phyloP scores from a whole-genome alignment of 1,284 basidiomycete genomes.

The Cryptococcus sp. region DNA sequence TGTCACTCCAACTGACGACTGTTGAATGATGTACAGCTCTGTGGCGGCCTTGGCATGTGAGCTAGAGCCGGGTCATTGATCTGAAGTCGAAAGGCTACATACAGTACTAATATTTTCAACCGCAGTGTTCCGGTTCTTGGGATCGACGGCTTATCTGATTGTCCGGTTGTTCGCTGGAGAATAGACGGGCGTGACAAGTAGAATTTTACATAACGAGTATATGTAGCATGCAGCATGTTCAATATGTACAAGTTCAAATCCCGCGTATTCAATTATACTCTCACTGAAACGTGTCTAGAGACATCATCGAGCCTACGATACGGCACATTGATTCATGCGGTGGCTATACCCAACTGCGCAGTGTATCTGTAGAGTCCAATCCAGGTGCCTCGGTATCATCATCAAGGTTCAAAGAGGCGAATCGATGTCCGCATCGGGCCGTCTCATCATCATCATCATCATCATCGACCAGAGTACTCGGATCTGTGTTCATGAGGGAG shows the following conservation, averaged over 20 bases:
- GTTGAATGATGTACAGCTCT: slow-evolving; percentile 63
- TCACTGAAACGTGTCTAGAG: too few species aligned
- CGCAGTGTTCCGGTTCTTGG: slow-evolving; percentile 76
- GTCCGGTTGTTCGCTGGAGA: slow-evolving; percentile 81
- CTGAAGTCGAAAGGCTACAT: neutral
- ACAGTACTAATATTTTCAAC: slow-evolving; percentile 1
- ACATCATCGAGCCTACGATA: too few species aligned
- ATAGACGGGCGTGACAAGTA: slow-evolving; percentile 51
- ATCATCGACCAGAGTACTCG: too few species aligned
- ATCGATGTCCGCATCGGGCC: neutral
- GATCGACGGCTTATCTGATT: slow-evolving; percentile 73
- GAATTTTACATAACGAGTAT: neutral
- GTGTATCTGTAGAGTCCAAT: too few species aligned
- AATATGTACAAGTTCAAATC: neutral
- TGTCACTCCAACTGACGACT: slow-evolving; percentile 39
- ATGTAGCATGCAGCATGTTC: neutral
- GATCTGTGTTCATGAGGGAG: too few species aligned
- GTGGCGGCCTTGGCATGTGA: slow-evolving; percentile 81
- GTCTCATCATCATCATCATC: neutral
- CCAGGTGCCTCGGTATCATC: slow-evolving; percentile 10
- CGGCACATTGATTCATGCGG: too few species aligned
- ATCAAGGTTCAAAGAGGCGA: slow-evolving; percentile 16
- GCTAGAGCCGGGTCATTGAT: slow-evolving; percentile 44
- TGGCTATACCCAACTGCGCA: too few species aligned
- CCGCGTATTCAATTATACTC: neutral